phyloP scores from a whole-genome alignment of 768 basidiomycete genomes.

The Hericium rajendrae region DNA sequence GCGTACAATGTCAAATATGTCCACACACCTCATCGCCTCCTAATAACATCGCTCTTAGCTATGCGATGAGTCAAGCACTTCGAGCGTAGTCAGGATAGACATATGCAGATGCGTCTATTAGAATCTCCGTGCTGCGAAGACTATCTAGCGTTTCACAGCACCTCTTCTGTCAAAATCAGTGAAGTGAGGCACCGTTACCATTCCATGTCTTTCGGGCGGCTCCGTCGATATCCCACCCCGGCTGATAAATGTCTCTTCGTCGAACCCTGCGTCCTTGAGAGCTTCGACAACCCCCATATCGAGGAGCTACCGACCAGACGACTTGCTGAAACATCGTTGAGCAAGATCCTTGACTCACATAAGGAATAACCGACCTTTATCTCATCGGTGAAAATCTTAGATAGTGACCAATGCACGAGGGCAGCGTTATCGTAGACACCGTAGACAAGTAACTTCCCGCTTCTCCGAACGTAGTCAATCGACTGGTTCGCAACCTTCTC shows the following conservation, averaged over 20 bases:
- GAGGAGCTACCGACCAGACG: not conserved
- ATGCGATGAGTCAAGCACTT: not conserved
- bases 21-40: not conserved
- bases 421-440: conserved; percentile 87
- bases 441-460: conserved; percentile 81
- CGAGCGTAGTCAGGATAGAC: not conserved
- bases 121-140: not conserved
- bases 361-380: conserved; percentile 33
- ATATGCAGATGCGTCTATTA: not conserved
- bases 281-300: not conserved
- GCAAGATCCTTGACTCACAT: too few species aligned
- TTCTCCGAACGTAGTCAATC: conserved; percentile 82
- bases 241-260: not conserved
- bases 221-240: not conserved
- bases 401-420: conserved; percentile 76
- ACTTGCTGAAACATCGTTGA: not conserved
- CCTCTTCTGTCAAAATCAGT: too few species aligned
- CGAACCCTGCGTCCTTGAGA: not conserved
- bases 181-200: not conserved
- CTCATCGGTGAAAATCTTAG: conserved; percentile 70
- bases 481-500: conserved; percentile 78
- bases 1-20: too few species aligned
- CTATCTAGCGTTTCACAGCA: not conserved
- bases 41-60: not conserved
- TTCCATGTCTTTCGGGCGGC: not conserved